Base-by-base conservation (phyloP, 768 basidiomycete species). In the Mycena belliarum region DNA sequence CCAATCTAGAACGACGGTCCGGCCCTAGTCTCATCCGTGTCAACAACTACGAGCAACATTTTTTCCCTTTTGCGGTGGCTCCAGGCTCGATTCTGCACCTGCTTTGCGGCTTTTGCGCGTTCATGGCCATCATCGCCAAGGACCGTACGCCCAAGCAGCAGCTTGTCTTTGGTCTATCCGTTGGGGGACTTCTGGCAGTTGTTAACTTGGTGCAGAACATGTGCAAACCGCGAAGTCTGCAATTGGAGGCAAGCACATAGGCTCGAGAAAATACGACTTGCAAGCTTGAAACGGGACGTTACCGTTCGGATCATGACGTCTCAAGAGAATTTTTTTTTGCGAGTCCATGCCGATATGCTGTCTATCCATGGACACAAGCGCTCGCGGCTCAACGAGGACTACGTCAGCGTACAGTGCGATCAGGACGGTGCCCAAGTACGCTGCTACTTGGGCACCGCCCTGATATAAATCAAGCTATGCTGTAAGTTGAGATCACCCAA, bases 151-250 rank as follows among this genome's bases (percentile, higher is more conserved):
- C 41, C 50, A 38, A 4, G 50, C 40, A 6, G 50, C 50, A n/a
- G 50, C 50, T 40, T 51, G 50, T 10, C 50, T 28, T 29, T 51
- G 50, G 21, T 51, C 50, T 2, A 51, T 51, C 32, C 50, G 8
- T 6, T 37, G 50, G 26, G 42, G 40, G 18, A 51, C 26, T 28
- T 18, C 25, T 3, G 42, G 50, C 32, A 41, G 50, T 28, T 51
- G n/a, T n/a, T n/a, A n/a, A n/a, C n/a, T n/a, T n/a, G 32, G 25
- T 53, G 43, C 24, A 53, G 23, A 46, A 53, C 18, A 20, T 53
- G 24, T 26, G 37, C 20, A 12, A 53, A 44, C 16, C 42, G 42
- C 2, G 52, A n/a, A 5, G 24, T 45, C n/a, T n/a, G n/a, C n/a
- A n/a, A n/a, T 20, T 45, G 43, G 18, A 38, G 32, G 4, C 43